These are phyloP conservation scores for Beauveria asiatica DNA, from an alignment of 2,329 filamentous ascomycete species.

Conservation along the genomic window DNA sequence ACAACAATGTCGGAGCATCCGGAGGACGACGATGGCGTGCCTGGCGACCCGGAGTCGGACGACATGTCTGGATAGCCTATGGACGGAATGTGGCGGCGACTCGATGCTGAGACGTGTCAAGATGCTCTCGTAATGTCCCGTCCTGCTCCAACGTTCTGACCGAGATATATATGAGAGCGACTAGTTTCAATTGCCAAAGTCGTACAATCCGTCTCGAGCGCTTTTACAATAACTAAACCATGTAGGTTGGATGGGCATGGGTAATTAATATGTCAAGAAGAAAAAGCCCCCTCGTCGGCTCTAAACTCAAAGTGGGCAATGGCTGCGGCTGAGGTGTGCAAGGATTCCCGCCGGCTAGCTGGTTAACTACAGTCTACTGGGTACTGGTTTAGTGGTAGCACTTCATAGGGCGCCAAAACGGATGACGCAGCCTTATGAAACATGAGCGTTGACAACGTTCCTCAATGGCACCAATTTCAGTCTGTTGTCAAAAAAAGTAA, in stretches of 20 bases:
- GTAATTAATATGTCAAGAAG: neutral
- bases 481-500: neutral
- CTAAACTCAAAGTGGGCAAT: neutral
- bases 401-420: neutral
- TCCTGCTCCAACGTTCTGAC: neutral
- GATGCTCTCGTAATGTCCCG: neutral
- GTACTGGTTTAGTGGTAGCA: neutral
- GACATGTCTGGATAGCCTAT: neutral
- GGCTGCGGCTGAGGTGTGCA: slow-evolving; percentile 5
- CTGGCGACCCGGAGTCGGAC: neutral
- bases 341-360: neutral
- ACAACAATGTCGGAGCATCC: neutral
- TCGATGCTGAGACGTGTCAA: neutral
- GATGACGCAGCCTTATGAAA: slow-evolving; percentile 11
- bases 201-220: neutral
- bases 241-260: neutral
- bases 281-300: neutral
- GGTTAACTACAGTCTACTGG: too few species aligned
- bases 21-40: slow-evolving; percentile 1
- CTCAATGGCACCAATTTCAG: slow-evolving; percentile 1
- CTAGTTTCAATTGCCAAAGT: neutral
- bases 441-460: neutral
- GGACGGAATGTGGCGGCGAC: too few species aligned
- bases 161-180: too few species aligned
- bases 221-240: neutral